phyloP scores from a whole-genome alignment of 805 yeast species.

The Sugiyamaella smithiae region DNA sequence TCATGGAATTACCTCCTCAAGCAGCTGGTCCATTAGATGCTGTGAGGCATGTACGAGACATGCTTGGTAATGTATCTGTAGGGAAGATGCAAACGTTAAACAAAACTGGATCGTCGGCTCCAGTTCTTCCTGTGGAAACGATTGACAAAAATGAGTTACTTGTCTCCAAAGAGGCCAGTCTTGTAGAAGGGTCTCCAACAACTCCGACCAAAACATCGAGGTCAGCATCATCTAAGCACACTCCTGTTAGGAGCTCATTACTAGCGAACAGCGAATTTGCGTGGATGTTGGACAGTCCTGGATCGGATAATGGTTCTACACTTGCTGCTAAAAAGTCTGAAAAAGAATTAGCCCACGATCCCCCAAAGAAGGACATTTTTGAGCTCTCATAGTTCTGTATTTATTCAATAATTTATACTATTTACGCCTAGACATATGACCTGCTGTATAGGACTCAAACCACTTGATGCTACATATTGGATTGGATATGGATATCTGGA shows the following conservation, averaged over 20 bases:
- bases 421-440: no score
- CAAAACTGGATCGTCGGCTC: neutral
- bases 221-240: neutral
- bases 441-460: no score
- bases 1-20: conserved; percentile 2
- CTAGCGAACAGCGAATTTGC: conserved; percentile 29
- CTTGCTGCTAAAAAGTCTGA: neutral
- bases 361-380: conserved; percentile 6
- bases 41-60: conserved; percentile 15
- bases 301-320: neutral
- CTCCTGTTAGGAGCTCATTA: conserved; percentile 22
- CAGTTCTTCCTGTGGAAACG: neutral
- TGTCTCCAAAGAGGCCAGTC: neutral
- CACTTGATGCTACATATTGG: no score
- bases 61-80: conserved; percentile 6
- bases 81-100: neutral
- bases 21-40: conserved; percentile 11
- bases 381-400: conserved; percentile 5
- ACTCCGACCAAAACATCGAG: neutral
- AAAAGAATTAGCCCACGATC: neutral
- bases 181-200: neutral
- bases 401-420: no score
- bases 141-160: neutral
- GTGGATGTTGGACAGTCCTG: conserved; percentile 28
- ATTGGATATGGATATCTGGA: no score